Evolutionary conservation across 1,139 yeast species (phyloP).

Genomic region (Scheffersomyces illinoinensis): DNA sequence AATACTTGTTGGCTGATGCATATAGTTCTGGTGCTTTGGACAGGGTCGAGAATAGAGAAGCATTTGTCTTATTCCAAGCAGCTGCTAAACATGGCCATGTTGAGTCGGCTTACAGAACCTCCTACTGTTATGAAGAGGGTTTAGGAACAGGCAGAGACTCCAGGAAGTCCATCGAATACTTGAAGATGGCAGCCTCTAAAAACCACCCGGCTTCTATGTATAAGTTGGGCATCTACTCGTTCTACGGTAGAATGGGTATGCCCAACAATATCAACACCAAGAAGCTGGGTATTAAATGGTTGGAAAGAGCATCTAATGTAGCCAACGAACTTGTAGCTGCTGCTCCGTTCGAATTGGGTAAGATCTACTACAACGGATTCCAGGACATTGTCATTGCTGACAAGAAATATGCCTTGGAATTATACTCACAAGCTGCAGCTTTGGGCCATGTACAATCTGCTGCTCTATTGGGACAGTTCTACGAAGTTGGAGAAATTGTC

Average conservation of each 20-base stretch:
- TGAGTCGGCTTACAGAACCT: constrained; percentile 89
- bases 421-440: constrained; percentile 87
- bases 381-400: constrained; percentile 86
- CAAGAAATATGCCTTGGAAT: constrained; percentile 77
- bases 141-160: constrained; percentile 90
- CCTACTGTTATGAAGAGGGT: constrained; percentile 91
- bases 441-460: constrained; percentile 84
- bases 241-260: constrained; percentile 82
- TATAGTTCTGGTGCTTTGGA: constrained; percentile 85
- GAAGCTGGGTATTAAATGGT: constrained; percentile 90
- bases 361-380: constrained; percentile 81
- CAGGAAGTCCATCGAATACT: constrained; percentile 78
- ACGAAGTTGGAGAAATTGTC: constrained; percentile 80
- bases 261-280: constrained; percentile 67
- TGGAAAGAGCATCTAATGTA: constrained; percentile 78
- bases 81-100: constrained; percentile 94
- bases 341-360: constrained; percentile 91
- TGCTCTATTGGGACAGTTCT: constrained; percentile 74
- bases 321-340: constrained; percentile 86
- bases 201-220: constrained; percentile 97
- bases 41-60: constrained; percentile 75
- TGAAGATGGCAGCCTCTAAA: constrained; percentile 85
- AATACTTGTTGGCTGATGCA: constrained; percentile 86
- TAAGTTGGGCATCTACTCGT: constrained; percentile 84
- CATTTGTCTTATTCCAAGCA: constrained; percentile 73